Evolutionary conservation across 2,329 filamentous ascomycete genomes (phyloP), one percentile per base, ranked within the genome.

Genomic region (Fusarium acutatum): DNA sequence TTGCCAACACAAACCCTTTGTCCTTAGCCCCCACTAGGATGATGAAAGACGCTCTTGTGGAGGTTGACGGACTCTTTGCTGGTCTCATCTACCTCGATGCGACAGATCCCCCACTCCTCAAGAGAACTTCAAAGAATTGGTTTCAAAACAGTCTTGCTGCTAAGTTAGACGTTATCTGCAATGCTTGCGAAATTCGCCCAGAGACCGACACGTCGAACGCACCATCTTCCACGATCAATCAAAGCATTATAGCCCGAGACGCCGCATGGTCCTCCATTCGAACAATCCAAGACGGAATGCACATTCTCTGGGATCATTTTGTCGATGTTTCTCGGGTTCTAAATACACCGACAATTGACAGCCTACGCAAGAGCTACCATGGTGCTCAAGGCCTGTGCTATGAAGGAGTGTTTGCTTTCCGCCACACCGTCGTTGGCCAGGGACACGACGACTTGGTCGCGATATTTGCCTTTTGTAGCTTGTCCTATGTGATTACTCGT

Each of bases 391-490:
- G 72, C 1, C 57, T 78, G 0, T 67, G 69, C 7, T 50, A 67
- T 10, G 49, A 64, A 13, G 76, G 67, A 3, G 67, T 70, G 1
- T 64, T 72, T 11, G 62, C 75, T 2, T 69, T 75, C 4, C 75
- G 73, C 9, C 56, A 70, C 12, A 73, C 58, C n/a, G 2, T 75
- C 18, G 52, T 54, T 7, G 71, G 41, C 5, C 40, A 58, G 0
- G 8, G 10, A 0, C 74, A 62, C 0, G 63, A 52, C 10, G 46
- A 67, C 3, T 44, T 77, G 1, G 35, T 32, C 7, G 46, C 52
- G 5, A 22, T 76, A 18, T 74, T 77, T 28, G 72, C 74, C 0
- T 74, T 77, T 12, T 60, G 70, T 11, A 65, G 69, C 37, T 44
- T 77, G 4, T 77, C 75, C 0, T 76, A 76, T 26, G 64, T 76